Evolutionary conservation across 2,329 filamentous ascomycete genomes (phyloP), one percentile per base, ranked within the genome.

Genomic region (Ilyonectria mors-panacis): DNA sequence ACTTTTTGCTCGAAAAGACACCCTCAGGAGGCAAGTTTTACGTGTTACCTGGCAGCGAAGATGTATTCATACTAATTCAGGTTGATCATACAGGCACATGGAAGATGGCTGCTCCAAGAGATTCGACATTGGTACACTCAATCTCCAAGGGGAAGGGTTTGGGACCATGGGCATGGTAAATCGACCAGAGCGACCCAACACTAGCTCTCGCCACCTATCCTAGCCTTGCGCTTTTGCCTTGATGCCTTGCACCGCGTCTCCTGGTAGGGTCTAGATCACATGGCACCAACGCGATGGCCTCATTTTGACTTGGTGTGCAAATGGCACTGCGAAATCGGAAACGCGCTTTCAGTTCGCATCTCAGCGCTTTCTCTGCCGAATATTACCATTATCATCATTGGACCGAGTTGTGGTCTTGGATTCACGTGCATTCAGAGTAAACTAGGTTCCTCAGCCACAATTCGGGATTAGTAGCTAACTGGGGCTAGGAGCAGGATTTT

Each of bases 1-100:
- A 60, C 85, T 87, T 47, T 97, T 97, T 83, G 91, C 93, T 28
- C 88, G 94, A 50, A 94, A 94, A 78, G 94, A 97, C 75, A 96
- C 93, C 1, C 84, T 96, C n/a, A 84, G 90, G 81, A 92, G 94
- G 93, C 94, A 81, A 81, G 85, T 61, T 48, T 13, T 26, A 21
- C 9, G n/a, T 58, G 5, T 9, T 37, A 10, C 21, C 28, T 37
- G 23, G 17, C 19, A 19, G 30, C 23, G 35, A 7, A 26, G 19
- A 44, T 35, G 35, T 10, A 42, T 15, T 23, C 19, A 51, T 61
- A 21, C 57, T 70, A 48, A 68, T 53, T 28, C 13, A 39, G 21
- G 28, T 28, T 28, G 17, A 53, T 30, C 67, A n/a, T 51, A 45
- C 71, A 94, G 92, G 76, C 92, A 95, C 73, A 90, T 92, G 84